Evolutionary conservation across 352 stramenopile genomes (phyloP).

Genomic region (Halophytophthora batemanensis): DNA sequence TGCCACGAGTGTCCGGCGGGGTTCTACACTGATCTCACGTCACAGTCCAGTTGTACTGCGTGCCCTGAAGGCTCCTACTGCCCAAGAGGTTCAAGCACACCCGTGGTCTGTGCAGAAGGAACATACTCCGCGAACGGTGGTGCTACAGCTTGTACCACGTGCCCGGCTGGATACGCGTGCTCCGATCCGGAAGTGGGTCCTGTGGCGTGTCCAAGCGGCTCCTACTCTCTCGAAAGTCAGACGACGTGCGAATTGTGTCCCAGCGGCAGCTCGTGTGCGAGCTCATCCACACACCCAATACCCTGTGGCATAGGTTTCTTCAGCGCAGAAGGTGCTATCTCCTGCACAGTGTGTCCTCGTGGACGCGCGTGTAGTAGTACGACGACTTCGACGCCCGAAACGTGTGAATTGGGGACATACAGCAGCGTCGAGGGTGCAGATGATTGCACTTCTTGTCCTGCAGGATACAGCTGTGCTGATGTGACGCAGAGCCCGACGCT

Average conservation of each 20-base stretch:
- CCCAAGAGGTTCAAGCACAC: constrained; percentile 20
- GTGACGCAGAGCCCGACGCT: constrained; percentile 24
- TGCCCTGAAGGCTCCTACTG: constrained; percentile 59
- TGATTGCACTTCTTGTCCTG: constrained; percentile 38
- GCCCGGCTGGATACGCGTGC: constrained; percentile 27
- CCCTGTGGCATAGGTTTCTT: constrained; percentile 20
- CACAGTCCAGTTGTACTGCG: constrained; percentile 26
- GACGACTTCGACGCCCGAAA: constrained; percentile 17
- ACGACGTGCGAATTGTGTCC: constrained; percentile 17
- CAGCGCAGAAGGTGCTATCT: constrained; percentile 16
- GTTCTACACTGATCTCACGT: constrained; percentile 28
- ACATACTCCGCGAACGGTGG: constrained; percentile 37
- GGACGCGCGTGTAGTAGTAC: constrained; percentile 28
- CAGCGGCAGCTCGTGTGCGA: constrained; percentile 20
- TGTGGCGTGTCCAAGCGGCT: constrained; percentile 16
- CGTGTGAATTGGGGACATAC: constrained; percentile 26
- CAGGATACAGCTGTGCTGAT: constrained; percentile 58
- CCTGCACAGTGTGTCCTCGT: constrained; percentile 30
- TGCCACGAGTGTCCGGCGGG: constrained; percentile 52
- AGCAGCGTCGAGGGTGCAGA: constrained; percentile 14
- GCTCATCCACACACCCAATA: constrained; percentile 11
- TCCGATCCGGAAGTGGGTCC: constrained; percentile 17
- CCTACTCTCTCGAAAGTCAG: constrained; percentile 20
- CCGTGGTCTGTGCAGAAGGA: constrained; percentile 28
- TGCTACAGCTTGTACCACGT: constrained; percentile 28